Evolutionary conservation across 2,329 filamentous ascomycete species (phyloP), one percentile per base, ranked within the genome.

Genomic region (Monosporascus ibericus): DNA sequence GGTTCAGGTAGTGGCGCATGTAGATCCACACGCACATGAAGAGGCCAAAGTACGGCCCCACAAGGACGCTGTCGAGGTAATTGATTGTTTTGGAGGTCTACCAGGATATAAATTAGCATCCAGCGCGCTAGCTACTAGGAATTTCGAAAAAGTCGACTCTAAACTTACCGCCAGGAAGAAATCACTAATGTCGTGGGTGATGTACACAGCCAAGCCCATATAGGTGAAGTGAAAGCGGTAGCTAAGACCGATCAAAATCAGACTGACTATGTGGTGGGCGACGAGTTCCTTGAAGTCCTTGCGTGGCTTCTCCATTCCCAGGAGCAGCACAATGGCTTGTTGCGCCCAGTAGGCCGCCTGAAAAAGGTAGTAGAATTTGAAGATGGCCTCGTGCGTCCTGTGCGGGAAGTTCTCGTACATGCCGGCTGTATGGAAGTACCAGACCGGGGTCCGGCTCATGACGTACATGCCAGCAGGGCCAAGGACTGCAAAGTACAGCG

Each of bases 141-240:
- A 34, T 34, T 30, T 14, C 30, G 30, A 14, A 34, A 34, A 14
- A 5, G 30, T 34, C 11, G 30, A 34, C 3, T 34, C 30, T 34
- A 20, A 47, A 73, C 86, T 72, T 81, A 92, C 88, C 38, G 92
- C 92, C 44, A 96, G 80, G 81, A 96, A 96, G 74, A 96, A 96
- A 70, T 96, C 92, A 55, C 86, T 91, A 56, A 96, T 88, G 67
- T 97, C 92, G 71, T 95, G 90, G 9, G 92, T 96, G 56, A 94
- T 90, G 71, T 96, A 97, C 36, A 97, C 90, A 20, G 90, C 89
- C 51, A 96, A 74, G 25, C 92, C 92, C 68, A 97, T 95, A 72
- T 96, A 92, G 20, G 91, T 95, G 70, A 96, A 97, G 72, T 97
- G 92, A 77, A 96, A 97, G 55, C 90, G 85, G 74, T 96, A 97